Base-by-base conservation (phyloP, 1,284 basidiomycete genomes). In the Naganishia cerealis region DNA sequence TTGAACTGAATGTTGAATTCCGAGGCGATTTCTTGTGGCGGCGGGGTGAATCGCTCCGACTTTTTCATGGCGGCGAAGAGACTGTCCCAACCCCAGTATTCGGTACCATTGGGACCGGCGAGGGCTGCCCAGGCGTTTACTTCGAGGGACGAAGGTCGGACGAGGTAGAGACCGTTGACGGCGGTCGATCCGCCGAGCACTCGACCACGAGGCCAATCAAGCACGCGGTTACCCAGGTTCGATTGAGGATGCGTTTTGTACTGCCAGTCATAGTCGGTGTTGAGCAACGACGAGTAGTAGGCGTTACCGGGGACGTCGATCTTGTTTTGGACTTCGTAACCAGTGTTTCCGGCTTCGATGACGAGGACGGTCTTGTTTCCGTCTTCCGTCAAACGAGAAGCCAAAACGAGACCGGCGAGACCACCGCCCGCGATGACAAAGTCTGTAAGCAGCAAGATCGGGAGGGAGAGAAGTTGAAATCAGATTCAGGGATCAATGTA, bases 181-280 rank as follows among this genome's bases (percentile, higher is more conserved):
- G 88, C 87, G 46, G 85, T 76, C 16, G 78, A 88, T 21, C 90
- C 89, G 62, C 89, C 89, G 26, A 90, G 84, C 33, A 88, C 82
- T 82, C 90, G 86, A 18, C 86, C 86, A 68, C 87, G 82, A 0
- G 87, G 85, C 87, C 87, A 89, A 5, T 58, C 59, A 68, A 70
- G 50, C 18, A 63, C 48, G 48, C 66, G 55, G 55, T 67, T 42
- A 38, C 55, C 55, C 2, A 68, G 52, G 56, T 65, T 58, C 9
- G 61, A 21, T 33, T 71, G 70, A 26, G 68, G 68, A 18, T 59
- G 61, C 36, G 70, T 71, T 57, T 67, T 65, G 68, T 67, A 71
- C 52, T 71, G 70, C 70, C 70, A 71, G 46, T 71, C 70, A 48
- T 69, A 69, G 40, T 69, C 65, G 43, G 70, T 71, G 68, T 67